Conservation (phyloP, 352 stramenopile species). For the Globisporangium abappressorium region DNA sequence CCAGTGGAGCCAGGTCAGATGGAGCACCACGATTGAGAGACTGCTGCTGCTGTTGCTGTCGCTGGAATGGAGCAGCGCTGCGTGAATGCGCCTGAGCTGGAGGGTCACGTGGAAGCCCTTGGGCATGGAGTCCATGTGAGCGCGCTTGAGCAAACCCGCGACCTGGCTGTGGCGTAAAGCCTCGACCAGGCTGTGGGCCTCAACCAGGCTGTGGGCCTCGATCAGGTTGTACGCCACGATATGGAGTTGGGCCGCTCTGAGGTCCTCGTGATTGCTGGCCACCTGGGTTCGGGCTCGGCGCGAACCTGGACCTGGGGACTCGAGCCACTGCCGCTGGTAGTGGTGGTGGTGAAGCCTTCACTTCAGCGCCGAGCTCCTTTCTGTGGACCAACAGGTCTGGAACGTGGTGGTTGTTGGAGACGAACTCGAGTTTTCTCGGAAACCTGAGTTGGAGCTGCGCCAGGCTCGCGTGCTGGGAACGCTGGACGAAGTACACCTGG, state of each 20-base stretch:
- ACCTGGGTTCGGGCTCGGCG: not conserved
- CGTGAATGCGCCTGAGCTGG: constrained; percentile 11
- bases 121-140: no score
- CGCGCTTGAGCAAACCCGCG: not conserved
- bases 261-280: no score
- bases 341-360: not conserved
- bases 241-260: no score
- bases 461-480: not conserved
- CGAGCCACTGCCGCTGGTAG: constrained; percentile 16
- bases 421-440: constrained; percentile 11
- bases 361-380: not conserved
- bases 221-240: no score
- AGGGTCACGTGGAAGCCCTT: no score
- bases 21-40: no score
- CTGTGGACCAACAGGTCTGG: constrained; percentile 19
- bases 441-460: constrained; percentile 7
- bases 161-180: not conserved
- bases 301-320: not conserved
- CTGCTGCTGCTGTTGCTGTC: not conserved
- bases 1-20: no score
- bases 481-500: constrained; percentile 20
- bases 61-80: constrained; percentile 1
- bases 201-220: no score
- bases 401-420: constrained; percentile 13
- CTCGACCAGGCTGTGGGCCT: no score